A percentile compares a stretch with the other conserved stretches of the same genome.
phyloP scores from a whole-genome alignment of 441 rosid genomes.

The Euphorbia corollata region DNA sequence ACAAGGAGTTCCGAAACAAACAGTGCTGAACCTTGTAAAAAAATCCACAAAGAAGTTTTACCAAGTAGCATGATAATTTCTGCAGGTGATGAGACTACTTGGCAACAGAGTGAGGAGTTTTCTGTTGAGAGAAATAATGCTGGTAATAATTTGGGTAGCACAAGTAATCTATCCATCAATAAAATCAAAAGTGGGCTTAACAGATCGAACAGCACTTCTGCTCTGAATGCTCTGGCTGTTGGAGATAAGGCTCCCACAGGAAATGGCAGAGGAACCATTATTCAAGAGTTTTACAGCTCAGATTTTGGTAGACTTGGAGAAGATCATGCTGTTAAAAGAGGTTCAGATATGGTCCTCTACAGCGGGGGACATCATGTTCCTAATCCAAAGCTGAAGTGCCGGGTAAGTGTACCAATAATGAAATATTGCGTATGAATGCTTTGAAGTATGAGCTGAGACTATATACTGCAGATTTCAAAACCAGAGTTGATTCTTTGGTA shows the following conservation, averaged over 20 bases:
- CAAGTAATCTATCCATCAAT: constrained; percentile 26
- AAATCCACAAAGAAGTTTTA: constrained; percentile 24
- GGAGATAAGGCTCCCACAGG: constrained; percentile 41
- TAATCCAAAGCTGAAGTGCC: constrained; percentile 64
- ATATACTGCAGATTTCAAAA: background rate
- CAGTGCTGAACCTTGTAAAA: constrained; percentile 19
- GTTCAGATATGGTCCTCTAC: constrained; percentile 31
- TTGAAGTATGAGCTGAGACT: constrained; percentile 9
- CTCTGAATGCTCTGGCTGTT: constrained; percentile 43
- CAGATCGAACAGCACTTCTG: constrained; percentile 83
- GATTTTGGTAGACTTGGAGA: constrained; percentile 39
- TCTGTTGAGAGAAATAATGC: constrained; percentile 25
- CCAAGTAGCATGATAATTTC: constrained; percentile 25
- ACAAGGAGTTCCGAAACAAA: constrained; percentile 24
- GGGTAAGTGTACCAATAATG: constrained; percentile 43
- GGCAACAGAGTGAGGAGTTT: constrained; percentile 26
- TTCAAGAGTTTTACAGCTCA: constrained; percentile 67
- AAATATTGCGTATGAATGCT: constrained; percentile 8
- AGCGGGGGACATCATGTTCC: constrained; percentile 43
- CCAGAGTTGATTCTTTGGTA: too few species aligned
- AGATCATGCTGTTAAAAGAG: constrained; percentile 28
- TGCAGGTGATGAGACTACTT: constrained; percentile 23
- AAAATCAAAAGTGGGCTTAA: constrained; percentile 57
- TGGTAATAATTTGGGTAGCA: constrained; percentile 24
- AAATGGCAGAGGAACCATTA: constrained; percentile 50